Evolutionary conservation across 352 stramenopile species (phyloP), one percentile per base, ranked within the genome.

Genomic region (Phytophthora sojae): DNA sequence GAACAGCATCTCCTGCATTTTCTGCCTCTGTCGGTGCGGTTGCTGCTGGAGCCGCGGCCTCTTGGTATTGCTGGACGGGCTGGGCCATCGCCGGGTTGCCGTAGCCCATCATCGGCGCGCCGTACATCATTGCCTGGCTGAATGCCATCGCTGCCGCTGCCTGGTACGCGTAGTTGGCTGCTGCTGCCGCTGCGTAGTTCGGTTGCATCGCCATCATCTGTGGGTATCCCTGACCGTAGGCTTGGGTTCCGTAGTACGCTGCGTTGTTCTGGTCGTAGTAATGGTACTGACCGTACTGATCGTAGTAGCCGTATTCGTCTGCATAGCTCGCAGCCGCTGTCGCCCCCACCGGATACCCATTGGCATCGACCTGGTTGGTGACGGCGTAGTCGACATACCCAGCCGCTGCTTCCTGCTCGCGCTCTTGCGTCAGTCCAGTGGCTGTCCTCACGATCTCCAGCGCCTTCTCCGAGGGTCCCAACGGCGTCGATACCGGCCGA

Each of bases 301-400:
- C 86, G 69, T 94, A 96, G 74, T 91, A 96, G 12, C 88, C 88
- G 49, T 91, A 91, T 55, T 90, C 81, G 62, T 94, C 86, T 5
- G 83, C 85, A 61, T 92, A 93, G 55, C 68, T 73, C 44, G 83
- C 66, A 9, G 47, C 64, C 23, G 26, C 35, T 12, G 30, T 32
- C 17, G 15, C 52, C 63, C 47, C 23, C n/a, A 65, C 66, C 0
- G 74, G 61, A 72, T 88, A 79, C 21, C 69, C 82, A 57, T 69
- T 76, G 4, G 58, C 65, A 37, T 77, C 78, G 0, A 73, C 69
- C 17, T 78, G 63, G 11, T 55, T 73, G 29, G 82, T 80, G 37
- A 61, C 66, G 25, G 81, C 76, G 49, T 88, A 88, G 57, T 92
- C 81, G 11, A 83, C 69, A 50, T 77, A 74, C 17, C 56, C 52